A percentile compares a stretch with the other conserved stretches of the same genome.
Evolutionary conservation across 306 rosid species (phyloP).

Genomic region (Coriaria nepalensis): DNA sequence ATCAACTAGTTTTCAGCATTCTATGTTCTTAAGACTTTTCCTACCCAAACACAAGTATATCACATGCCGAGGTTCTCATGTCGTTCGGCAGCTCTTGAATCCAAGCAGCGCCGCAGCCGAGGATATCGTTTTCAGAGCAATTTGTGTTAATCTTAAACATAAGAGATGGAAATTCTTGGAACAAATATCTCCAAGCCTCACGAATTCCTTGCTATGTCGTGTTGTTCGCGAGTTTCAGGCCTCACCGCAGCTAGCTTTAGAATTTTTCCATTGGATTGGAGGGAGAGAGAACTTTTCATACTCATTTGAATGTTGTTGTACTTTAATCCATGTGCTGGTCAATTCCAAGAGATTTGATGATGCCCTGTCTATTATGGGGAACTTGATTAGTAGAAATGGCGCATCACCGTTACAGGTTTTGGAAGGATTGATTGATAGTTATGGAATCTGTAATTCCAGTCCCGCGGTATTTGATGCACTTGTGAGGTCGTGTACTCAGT

Average conservation of each 20-base stretch:
- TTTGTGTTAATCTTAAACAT: slow-evolving; percentile 35
- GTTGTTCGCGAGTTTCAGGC: slow-evolving; percentile 32
- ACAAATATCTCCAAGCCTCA: slow-evolving; percentile 26
- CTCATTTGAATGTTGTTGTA: slow-evolving; percentile 27
- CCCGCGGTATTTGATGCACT: slow-evolving; percentile 37
- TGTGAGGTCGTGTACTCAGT: slow-evolving; percentile 41
- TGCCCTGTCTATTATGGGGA: slow-evolving; percentile 30
- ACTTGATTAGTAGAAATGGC: slow-evolving; percentile 22
- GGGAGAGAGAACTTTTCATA: slow-evolving; percentile 15
- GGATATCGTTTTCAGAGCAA: slow-evolving; percentile 32
- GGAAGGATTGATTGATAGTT: slow-evolving; percentile 29
- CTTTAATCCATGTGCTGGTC: slow-evolving; percentile 42
- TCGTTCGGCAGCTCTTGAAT: slow-evolving; percentile 24
- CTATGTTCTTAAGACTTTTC: slow-evolving; percentile 18
- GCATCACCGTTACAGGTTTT: slow-evolving; percentile 26
- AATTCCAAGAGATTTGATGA: slow-evolving; percentile 31
- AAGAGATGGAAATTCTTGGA: slow-evolving; percentile 38
- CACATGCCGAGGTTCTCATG: slow-evolving; percentile 18
- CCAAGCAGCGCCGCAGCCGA: slow-evolving; percentile 18
- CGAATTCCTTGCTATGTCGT: slow-evolving; percentile 24
- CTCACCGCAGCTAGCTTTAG: slow-evolving; percentile 32
- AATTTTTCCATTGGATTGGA: slow-evolving; percentile 33
- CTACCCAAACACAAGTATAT: slow-evolving; percentile 11
- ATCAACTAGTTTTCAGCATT: slow-evolving; percentile 19
- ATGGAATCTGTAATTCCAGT: slow-evolving; percentile 21